Evolutionary conservation across 176 grass and related monocot genomes (phyloP), one percentile per base, ranked within the genome.

Genomic region (Phoenix roebelenii): DNA sequence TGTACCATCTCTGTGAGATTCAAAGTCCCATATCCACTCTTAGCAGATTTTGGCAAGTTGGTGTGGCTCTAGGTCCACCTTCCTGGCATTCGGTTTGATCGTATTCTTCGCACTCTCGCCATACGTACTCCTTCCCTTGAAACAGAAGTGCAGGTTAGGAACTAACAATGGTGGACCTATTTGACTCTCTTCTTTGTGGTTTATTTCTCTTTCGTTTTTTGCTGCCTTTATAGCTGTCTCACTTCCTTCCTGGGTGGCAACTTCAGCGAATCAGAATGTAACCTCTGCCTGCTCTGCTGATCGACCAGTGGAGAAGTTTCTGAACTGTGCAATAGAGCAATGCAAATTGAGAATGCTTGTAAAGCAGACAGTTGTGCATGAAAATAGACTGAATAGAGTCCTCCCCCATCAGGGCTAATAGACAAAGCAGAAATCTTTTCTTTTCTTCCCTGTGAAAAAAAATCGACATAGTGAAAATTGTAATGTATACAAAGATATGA

Each of bases 301-400:
- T 78, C 63, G 35, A 83, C 68, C 5, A 69, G 50, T 48, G 80
- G 69, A 58, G 81, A 81, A 77, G 76, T 72, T 69, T 91, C 81
- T 55, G 92, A 82, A 72, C 78, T 83, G 65, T 97, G 92, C 49
- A 91, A 59, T 73, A 97, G 68, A 24, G 87, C 82, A 18, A 97
- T 84, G 54, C 92, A 90, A 15, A 88, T 82, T 49, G 87, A 90
- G 69, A 97, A 97, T 12, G 87, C 87, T 64, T 97, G 92, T 56
- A 97, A 55, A 7, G 73, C 70, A 5, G 92, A 91, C 56, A 97
- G 49, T 72, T 72, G 72, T 56, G 92, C 86, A 50, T 91, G 87
- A 66, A 97, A 97, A 72, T 88, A 75, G 53, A 97, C 81, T 5
- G 74, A 79, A 67, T 87, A 90, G 50, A 83, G 70, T 22, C 78